Evolutionary conservation across 805 yeast genomes (phyloP).

Genomic region (Yarrowia keelungensis): DNA sequence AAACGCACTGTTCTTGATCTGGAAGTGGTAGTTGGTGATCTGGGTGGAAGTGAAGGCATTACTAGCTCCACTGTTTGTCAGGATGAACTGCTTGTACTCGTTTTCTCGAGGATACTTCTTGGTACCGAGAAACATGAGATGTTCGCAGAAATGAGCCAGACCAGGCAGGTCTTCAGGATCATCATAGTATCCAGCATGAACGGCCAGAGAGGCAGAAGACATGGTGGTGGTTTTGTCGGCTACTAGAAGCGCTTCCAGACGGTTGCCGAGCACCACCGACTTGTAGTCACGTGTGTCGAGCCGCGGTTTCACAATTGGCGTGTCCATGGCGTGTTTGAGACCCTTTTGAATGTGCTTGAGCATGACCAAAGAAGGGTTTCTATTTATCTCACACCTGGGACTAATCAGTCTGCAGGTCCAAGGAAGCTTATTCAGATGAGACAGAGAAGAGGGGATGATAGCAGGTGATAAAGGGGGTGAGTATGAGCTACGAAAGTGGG

Average conservation of each 20-base stretch:
- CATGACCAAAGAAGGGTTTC: background rate
- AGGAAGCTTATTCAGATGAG: too few relatives aligned
- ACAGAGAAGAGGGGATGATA: too few relatives aligned
- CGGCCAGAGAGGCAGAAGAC: constrained; percentile 76
- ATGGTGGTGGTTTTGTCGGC: constrained; percentile 73
- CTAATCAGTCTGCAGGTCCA: too few relatives aligned
- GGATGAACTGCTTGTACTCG: constrained; percentile 73
- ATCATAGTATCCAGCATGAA: constrained; percentile 78
- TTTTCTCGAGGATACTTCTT: constrained; percentile 75
- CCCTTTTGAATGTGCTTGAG: background rate
- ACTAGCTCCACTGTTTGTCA: constrained; percentile 85
- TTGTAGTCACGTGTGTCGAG: constrained; percentile 79
- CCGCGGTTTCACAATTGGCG: constrained; percentile 52
- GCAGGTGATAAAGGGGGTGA: too few relatives aligned
- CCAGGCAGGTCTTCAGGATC: constrained; percentile 80
- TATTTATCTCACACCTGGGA: too few relatives aligned
- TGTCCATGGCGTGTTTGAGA: constrained; percentile 7
- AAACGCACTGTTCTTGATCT: constrained; percentile 73
- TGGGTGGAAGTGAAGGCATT: constrained; percentile 91
- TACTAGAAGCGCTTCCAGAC: constrained; percentile 68
- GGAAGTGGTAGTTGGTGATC: constrained; percentile 90
- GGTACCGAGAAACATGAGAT: constrained; percentile 81
- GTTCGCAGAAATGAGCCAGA: constrained; percentile 89
- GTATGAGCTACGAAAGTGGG: too few relatives aligned
- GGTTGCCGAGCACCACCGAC: constrained; percentile 69